Evolutionary conservation across 768 basidiomycete genomes (phyloP).

Genomic region (Mycena capillaripes): DNA sequence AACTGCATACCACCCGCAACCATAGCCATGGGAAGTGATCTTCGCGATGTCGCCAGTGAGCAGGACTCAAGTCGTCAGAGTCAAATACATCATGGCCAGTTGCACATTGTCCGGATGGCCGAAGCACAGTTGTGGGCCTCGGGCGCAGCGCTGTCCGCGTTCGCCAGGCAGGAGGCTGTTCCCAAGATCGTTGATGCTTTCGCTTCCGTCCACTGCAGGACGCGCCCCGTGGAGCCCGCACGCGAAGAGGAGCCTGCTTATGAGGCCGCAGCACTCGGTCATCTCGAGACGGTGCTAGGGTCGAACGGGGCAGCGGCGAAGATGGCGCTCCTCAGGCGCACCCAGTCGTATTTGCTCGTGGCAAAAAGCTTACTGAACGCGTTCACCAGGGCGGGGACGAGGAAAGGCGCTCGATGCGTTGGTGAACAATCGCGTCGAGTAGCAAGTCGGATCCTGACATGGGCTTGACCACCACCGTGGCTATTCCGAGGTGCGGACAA

Average conservation of each 20-base stretch:
- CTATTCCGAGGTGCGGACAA: slow-evolving; percentile 18
- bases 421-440: not conserved
- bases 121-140: slow-evolving; percentile 8
- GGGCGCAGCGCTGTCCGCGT: slow-evolving; percentile 12
- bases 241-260: slow-evolving; percentile 3
- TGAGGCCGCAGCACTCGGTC: slow-evolving; percentile 15
- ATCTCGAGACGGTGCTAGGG: slow-evolving; percentile 17
- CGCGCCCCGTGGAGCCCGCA: slow-evolving; percentile 1
- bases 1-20: not conserved
- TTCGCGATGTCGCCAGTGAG: slow-evolving; percentile 14
- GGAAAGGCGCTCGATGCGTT: slow-evolving; percentile 4
- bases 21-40: slow-evolving; percentile 1
- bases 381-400: slow-evolving; percentile 14
- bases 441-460: slow-evolving; percentile 18
- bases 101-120: slow-evolving; percentile 12
- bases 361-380: slow-evolving; percentile 11
- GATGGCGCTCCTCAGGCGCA: not conserved
- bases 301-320: slow-evolving; percentile 12
- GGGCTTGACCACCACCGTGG: slow-evolving; percentile 5
- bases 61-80: slow-evolving; percentile 3
- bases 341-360: not conserved
- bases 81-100: slow-evolving; percentile 3
- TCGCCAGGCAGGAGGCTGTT: not conserved
- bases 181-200: slow-evolving; percentile 7
- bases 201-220: slow-evolving; percentile 1